Conservation (phyloP, 2,329 filamentous ascomycete species). For the Hypocrella siamensis region DNA sequence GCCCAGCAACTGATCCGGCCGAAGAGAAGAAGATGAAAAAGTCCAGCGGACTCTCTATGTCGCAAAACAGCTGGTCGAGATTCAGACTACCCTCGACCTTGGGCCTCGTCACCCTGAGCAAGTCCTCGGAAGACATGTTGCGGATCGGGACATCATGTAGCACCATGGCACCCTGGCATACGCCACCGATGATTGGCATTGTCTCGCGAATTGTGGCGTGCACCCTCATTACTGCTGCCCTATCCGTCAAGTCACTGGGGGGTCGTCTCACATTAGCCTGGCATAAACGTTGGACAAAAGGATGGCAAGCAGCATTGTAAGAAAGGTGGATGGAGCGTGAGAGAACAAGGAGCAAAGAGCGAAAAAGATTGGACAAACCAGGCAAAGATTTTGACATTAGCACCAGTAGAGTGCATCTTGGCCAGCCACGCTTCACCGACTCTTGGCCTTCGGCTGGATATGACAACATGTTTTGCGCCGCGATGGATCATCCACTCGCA, state of each 20-base stretch:
- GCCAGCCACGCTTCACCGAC: not conserved
- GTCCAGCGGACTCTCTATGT: no score
- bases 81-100: conserved; percentile 20
- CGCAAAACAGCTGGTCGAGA: conserved; percentile 14
- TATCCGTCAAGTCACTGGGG: conserved; percentile 4
- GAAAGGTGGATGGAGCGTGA: no score
- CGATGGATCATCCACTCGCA: conserved; percentile 18
- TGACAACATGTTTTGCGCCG: conserved; percentile 8
- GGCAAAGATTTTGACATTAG: not conserved
- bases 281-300: no score
- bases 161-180: conserved; percentile 21
- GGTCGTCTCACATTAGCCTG: no score
- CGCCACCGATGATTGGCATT: conserved; percentile 19
- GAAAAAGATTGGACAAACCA: no score
- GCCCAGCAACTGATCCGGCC: no score
- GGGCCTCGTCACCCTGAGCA: conserved; percentile 14
- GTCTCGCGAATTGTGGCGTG: conserved; percentile 6
- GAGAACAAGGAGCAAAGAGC: no score
- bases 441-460: conserved; percentile 1
- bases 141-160: conserved; percentile 14
- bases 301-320: no score
- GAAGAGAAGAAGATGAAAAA: no score
- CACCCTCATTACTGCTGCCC: conserved; percentile 1
- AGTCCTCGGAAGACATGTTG: conserved; percentile 13
- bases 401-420: not conserved